phyloP scores from a whole-genome alignment of 2,329 filamentous ascomycete genomes.

The Apiospora hydei region DNA sequence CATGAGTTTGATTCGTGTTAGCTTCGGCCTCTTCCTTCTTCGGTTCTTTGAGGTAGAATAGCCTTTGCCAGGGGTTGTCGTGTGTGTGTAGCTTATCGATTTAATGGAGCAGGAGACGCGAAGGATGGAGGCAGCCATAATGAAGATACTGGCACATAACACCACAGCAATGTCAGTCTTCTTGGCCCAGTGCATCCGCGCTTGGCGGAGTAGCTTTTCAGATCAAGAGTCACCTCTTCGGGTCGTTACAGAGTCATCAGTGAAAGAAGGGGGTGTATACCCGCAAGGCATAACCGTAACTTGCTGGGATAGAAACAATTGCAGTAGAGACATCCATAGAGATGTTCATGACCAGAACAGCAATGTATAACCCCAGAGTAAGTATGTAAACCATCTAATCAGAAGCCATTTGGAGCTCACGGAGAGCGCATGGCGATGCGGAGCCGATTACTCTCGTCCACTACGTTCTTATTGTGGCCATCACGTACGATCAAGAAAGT shows the following conservation, averaged over 20 bases:
- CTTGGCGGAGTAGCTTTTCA: background rate
- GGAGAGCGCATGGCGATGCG: background rate
- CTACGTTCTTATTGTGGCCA: too few relatives aligned
- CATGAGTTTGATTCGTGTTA: background rate
- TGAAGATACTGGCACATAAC: background rate
- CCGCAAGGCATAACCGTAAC: background rate
- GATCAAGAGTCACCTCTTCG: background rate
- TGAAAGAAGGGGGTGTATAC: background rate
- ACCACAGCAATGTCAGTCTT: background rate
- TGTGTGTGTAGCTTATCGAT: background rate
- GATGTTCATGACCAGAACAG: background rate
- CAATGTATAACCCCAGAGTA: background rate
- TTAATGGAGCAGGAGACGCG: background rate
- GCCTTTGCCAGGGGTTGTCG: too few relatives aligned
- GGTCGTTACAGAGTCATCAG: background rate
- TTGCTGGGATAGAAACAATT: background rate
- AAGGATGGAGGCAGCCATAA: background rate
- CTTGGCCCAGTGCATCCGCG: background rate
- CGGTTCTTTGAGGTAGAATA: too few relatives aligned
- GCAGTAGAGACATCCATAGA: background rate
- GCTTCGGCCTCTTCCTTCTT: background rate
- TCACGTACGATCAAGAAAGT: too few relatives aligned
- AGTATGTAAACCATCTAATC: background rate
- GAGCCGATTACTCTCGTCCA: too few relatives aligned
- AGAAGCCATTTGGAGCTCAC: background rate